phyloP scores from a whole-genome alignment of 768 basidiomycete species.

The Coprinopsis cinerea region DNA sequence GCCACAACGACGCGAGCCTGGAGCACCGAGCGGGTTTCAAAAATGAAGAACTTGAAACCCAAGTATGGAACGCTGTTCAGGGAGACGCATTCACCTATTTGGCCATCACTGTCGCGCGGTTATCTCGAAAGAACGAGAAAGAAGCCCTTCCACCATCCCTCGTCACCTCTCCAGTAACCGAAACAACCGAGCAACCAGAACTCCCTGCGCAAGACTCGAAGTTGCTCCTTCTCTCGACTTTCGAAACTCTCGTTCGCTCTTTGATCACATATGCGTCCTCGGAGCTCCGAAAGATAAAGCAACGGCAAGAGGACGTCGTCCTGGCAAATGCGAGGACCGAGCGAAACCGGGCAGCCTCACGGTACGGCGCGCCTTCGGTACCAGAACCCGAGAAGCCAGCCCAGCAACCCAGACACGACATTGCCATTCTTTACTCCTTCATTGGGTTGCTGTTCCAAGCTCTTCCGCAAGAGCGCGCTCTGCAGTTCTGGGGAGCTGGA shows the following conservation, averaged over 20 bases:
- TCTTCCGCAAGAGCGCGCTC: slow-evolving; percentile 66
- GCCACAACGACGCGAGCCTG: slow-evolving; percentile 60
- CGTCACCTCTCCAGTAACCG: slow-evolving; percentile 28
- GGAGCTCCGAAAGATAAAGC: slow-evolving; percentile 80
- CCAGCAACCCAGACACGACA: slow-evolving; percentile 65
- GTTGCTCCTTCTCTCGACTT: slow-evolving; percentile 47
- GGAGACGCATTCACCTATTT: slow-evolving; percentile 77
- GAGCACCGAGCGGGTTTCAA: slow-evolving; percentile 62
- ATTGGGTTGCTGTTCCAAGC: slow-evolving; percentile 75
- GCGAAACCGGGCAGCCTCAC: slow-evolving; percentile 48
- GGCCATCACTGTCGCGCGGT: slow-evolving; percentile 48
- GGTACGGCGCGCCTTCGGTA: slow-evolving; percentile 37
- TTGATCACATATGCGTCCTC: slow-evolving; percentile 74
- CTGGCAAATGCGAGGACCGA: slow-evolving; percentile 63
- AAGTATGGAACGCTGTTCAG: slow-evolving; percentile 80
- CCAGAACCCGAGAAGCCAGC: slow-evolving; percentile 35
- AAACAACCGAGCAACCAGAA: slow-evolving; percentile 42
- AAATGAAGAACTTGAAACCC: slow-evolving; percentile 74
- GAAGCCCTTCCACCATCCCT: slow-evolving; percentile 30
- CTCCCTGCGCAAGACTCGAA: slow-evolving; percentile 48
- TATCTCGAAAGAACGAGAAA: slow-evolving; percentile 40
- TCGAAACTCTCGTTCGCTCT: slow-evolving; percentile 68
- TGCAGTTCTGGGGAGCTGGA: slow-evolving; percentile 82
- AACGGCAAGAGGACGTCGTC: slow-evolving; percentile 80
- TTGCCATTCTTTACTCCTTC: slow-evolving; percentile 78